A percentile compares a stretch with the other conserved stretches of the same genome.
These are phyloP conservation scores for Akebia trifoliata DNA, from an alignment of 164 flowering plant genomes.

Conservation along the genomic window DNA sequence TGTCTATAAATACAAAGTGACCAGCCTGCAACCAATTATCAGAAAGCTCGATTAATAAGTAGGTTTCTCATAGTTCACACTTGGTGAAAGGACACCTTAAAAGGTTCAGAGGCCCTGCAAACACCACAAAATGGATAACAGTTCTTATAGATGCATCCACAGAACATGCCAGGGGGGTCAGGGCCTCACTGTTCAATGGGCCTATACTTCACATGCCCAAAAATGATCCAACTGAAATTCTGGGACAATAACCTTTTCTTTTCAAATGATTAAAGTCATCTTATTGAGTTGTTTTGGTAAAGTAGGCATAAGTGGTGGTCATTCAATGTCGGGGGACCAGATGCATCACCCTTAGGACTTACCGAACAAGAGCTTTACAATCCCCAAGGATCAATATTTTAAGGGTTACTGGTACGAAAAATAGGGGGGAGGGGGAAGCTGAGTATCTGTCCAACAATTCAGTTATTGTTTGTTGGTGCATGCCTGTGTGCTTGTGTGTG, in stretches of 20 bases:
- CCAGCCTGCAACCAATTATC: constrained; percentile 58
- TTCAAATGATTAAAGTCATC: not conserved
- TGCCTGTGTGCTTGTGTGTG: not conserved
- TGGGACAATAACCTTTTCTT: constrained; percentile 1
- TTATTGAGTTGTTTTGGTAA: not conserved
- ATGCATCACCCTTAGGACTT: too few relatives aligned
- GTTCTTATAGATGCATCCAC: too few relatives aligned
- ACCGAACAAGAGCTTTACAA: too few relatives aligned
- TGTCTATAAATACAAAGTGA: constrained; percentile 85
- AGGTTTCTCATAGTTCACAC: not conserved
- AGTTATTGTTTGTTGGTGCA: too few relatives aligned
- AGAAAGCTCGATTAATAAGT: not conserved
- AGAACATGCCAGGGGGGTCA: not conserved
- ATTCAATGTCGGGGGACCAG: not conserved
- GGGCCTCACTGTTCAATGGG: not conserved
- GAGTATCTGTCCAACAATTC: too few relatives aligned
- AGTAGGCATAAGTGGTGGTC: not conserved
- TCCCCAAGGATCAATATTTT: too few relatives aligned
- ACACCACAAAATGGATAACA: not conserved
- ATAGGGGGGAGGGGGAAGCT: too few relatives aligned
- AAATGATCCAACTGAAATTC: not conserved
- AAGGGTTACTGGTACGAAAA: too few relatives aligned
- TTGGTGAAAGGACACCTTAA: not conserved
- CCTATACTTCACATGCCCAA: constrained; percentile 5
- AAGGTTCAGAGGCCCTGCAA: not conserved